A percentile compares a stretch with the other conserved stretches of the same genome.
Conservation (phyloP, 345 rosid species). For the Nephelium lappaceum region DNA sequence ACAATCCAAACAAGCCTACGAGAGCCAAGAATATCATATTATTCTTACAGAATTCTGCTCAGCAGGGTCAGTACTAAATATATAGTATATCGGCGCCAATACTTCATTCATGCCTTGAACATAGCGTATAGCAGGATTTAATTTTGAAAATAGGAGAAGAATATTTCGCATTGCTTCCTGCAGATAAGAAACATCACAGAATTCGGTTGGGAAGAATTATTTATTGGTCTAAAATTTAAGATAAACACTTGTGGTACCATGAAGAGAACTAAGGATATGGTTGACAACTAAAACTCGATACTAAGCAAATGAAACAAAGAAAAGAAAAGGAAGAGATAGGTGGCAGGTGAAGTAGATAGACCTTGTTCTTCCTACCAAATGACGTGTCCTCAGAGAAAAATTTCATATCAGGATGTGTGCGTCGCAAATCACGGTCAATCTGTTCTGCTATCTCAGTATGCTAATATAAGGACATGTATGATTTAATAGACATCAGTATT, state of each 20-base stretch:
- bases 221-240: background rate
- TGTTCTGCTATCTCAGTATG: slow-evolving; percentile 68
- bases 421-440: slow-evolving; percentile 71
- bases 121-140: slow-evolving; percentile 74
- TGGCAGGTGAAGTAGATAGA: slow-evolving; percentile 18
- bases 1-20: background rate
- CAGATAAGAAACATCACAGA: slow-evolving; percentile 8
- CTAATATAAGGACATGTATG: slow-evolving; percentile 34
- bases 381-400: slow-evolving; percentile 65
- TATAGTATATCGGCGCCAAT: slow-evolving; percentile 69
- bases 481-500: slow-evolving; percentile 17
- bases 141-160: slow-evolving; percentile 69
- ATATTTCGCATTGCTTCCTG: slow-evolving; percentile 74
- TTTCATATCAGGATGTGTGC: slow-evolving; percentile 74
- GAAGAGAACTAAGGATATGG: background rate
- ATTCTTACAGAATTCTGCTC: slow-evolving; percentile 62
- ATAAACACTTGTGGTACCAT: background rate
- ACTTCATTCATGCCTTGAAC: slow-evolving; percentile 90
- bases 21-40: slow-evolving; percentile 6
- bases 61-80: slow-evolving; percentile 54
- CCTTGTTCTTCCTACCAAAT: slow-evolving; percentile 60
- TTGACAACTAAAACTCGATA: background rate
- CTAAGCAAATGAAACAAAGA: background rate
- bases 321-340: background rate
- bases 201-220: background rate